Conservation (phyloP, 192 early-diverging fungal genomes). For the Podila minutissima region DNA sequence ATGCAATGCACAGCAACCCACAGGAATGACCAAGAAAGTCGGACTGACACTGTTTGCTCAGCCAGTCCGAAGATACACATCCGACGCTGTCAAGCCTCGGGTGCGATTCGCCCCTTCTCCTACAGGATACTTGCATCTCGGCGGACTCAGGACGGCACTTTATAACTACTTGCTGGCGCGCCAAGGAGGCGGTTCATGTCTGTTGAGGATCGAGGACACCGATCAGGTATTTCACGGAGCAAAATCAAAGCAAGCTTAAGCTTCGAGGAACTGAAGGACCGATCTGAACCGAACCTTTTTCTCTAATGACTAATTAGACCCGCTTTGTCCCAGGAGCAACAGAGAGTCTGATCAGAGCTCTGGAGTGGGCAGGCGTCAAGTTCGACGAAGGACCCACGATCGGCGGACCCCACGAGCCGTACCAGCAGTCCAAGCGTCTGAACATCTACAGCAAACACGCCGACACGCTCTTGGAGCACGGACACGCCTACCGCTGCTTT, state of each 20-base stretch:
- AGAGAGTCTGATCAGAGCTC: slow-evolving; percentile 68
- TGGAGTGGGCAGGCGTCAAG: slow-evolving; percentile 80
- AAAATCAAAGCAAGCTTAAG: neutral
- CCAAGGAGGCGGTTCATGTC: slow-evolving; percentile 77
- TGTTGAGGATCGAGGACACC: slow-evolving; percentile 95
- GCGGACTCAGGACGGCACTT: slow-evolving; percentile 91
- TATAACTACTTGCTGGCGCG: slow-evolving; percentile 90
- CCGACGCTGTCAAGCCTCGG: slow-evolving; percentile 47
- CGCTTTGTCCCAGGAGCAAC: slow-evolving; percentile 78
- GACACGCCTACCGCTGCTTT: slow-evolving; percentile 91
- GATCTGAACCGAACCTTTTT: neutral
- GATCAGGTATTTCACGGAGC: slow-evolving; percentile 64
- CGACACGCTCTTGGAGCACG: slow-evolving; percentile 70
- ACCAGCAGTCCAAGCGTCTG: slow-evolving; percentile 83
- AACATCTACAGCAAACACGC: slow-evolving; percentile 77
- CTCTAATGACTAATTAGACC: slow-evolving; percentile 46
- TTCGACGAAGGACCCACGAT: slow-evolving; percentile 82
- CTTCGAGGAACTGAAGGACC: neutral
- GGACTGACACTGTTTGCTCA: neutral
- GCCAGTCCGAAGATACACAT: neutral
- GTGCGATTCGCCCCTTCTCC: slow-evolving; percentile 96
- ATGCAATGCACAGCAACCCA: neutral
- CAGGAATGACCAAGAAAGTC: neutral
- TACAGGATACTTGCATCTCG: slow-evolving; percentile 92
- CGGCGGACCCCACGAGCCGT: slow-evolving; percentile 65